These are phyloP conservation scores for Cryptomeria japonica DNA, from an alignment of 75 land plant genomes.

Conservation along the genomic window DNA sequence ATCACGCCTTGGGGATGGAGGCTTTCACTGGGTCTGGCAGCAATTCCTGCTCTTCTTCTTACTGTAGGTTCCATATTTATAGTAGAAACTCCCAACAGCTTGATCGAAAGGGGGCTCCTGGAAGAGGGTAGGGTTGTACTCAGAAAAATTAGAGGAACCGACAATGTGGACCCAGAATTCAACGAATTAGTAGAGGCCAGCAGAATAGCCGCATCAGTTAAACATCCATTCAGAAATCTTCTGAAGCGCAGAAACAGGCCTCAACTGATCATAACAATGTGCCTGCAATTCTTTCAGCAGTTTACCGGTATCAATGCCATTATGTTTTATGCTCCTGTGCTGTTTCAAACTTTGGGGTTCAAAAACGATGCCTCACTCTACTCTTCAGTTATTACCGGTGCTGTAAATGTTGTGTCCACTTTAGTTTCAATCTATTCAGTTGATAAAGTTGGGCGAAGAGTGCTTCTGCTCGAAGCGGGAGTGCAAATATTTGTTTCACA, in stretches of 20 bases:
- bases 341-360: slow-evolving; percentile 18
- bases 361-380: slow-evolving; percentile 3
- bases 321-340: slow-evolving; percentile 77
- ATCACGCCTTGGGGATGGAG: slow-evolving; percentile 46
- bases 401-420: slow-evolving; percentile 32
- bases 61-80: slow-evolving; percentile 23
- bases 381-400: slow-evolving; percentile 45
- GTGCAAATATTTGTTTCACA: slow-evolving; percentile 60
- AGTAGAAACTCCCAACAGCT: slow-evolving; percentile 50
- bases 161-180: slow-evolving; percentile 35
- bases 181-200: slow-evolving; percentile 45
- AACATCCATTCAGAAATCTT: slow-evolving; percentile 73
- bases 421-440: slow-evolving; percentile 9
- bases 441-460: slow-evolving; percentile 45
- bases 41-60: slow-evolving; percentile 33
- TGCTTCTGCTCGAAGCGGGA: slow-evolving; percentile 43
- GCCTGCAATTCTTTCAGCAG: slow-evolving; percentile 55
- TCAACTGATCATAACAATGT: slow-evolving; percentile 58
- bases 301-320: slow-evolving; percentile 70
- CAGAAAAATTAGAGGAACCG: slow-evolving; percentile 42
- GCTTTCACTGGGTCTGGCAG: slow-evolving; percentile 46
- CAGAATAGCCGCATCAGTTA: slow-evolving; percentile 47
- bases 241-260: slow-evolving; percentile 49
- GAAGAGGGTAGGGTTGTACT: slow-evolving; percentile 43
- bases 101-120: slow-evolving; percentile 40